Conservation (phyloP, 1,139 yeast species). For the Blastobotrys serpentis region DNA sequence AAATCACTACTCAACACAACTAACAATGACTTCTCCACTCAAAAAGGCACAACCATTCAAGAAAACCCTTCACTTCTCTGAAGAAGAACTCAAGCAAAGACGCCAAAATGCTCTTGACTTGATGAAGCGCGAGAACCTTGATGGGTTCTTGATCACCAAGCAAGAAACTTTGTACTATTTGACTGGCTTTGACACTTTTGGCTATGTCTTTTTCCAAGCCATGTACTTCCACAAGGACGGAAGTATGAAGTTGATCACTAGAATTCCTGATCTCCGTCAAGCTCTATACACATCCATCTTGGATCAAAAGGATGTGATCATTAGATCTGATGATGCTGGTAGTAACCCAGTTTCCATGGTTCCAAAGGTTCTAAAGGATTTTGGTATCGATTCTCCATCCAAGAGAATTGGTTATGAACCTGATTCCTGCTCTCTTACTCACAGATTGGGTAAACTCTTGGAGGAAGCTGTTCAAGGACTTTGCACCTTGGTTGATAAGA, state of each 20-base stretch:
- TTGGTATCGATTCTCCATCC: constrained; percentile 14
- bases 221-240: constrained; percentile 19
- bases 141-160: constrained; percentile 18
- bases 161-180: constrained; percentile 17
- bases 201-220: constrained; percentile 19
- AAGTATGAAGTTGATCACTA: constrained; percentile 17
- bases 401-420: constrained; percentile 18
- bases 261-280: constrained; percentile 17
- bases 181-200: constrained; percentile 18
- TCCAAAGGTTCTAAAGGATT: constrained; percentile 16
- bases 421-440: constrained; percentile 16
- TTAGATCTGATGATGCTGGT: constrained; percentile 18
- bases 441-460: constrained; percentile 13
- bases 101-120: constrained; percentile 15
- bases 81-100: constrained; percentile 15
- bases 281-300: constrained; percentile 17
- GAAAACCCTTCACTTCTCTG: constrained; percentile 18
- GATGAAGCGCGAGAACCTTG: constrained; percentile 18
- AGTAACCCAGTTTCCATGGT: constrained; percentile 18
- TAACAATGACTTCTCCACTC: constrained; percentile 9
- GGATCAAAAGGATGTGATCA: constrained; percentile 17
- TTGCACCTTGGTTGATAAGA: constrained; percentile 18
- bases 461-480: constrained; percentile 15
- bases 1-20: constrained; percentile 23
- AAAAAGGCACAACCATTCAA: constrained; percentile 18